Evolutionary conservation across 225 moss, liverwort and hornwort genomes (phyloP), one percentile per base, ranked within the genome.

Genomic region (Marchantia polymorpha): DNA sequence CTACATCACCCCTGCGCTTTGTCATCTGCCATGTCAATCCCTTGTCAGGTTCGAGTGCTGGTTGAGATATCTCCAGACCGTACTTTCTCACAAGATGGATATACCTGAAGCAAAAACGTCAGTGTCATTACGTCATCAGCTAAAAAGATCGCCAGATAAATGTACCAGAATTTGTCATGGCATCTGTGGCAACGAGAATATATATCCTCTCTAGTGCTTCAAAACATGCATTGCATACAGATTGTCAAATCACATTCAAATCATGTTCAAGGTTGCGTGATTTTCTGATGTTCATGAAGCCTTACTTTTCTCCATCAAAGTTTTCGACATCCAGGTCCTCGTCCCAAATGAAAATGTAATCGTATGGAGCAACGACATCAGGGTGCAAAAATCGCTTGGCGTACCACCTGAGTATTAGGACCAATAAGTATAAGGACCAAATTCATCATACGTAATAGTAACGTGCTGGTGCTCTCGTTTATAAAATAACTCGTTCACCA

Each of bases 21-120:
- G 99, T 99, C 99, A 99, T 99, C 82, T 90, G 88, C 99, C 99
- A 99, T 79, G 99, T 99, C 50, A 90, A 82, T 79, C 92, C 91
- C 66, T 88, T 89, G 56, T 83, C 83, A 60, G 87, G 89, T 81
- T 92, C 95, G 74, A 99, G 83, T 19, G 89, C 92, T 74, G 99
- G 99, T 80, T 99, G 99, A 30, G 99, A 99, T 80, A 99, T 85
- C 79, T 99, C 97, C 20, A 99, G 86, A 29, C 91, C 91, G 76
- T 99, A 81, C 88, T 95, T 93, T 79, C 88, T 90, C 74, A 92
- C 92, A n/a, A 99, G 91, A 74, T 90, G 88, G 68, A 99, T 82
- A 75, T 99, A 99, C 87, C 99, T 99, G 92, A 79, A 30, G 14
- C 29, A 31, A 53, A 27, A 65, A 64, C 20, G 0, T 39, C 75